Conservation (phyloP, 352 stramenopile genomes). For the Phytophthora sojae region DNA sequence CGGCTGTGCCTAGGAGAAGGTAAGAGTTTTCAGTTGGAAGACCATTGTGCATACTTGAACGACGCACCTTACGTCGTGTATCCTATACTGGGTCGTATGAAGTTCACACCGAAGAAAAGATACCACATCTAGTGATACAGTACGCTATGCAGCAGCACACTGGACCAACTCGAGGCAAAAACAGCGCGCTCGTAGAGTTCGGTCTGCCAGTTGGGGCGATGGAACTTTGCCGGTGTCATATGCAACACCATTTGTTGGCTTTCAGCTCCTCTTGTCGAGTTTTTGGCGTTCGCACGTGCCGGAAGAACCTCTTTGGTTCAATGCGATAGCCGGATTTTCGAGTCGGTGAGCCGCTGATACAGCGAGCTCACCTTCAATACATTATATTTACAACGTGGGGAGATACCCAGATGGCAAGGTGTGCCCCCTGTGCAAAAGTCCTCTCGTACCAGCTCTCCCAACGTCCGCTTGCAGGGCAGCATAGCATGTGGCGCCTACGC, state of each 20-base stretch:
- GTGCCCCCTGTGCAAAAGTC: background rate
- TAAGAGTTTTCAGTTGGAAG: too few species aligned
- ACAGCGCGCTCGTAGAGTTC: conserved; percentile 4
- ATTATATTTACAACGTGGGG: conserved; percentile 11
- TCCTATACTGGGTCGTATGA: too few species aligned
- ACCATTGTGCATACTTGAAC: too few species aligned
- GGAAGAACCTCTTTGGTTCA: conserved; percentile 11
- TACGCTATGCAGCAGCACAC: too few species aligned
- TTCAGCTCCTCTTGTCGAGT: conserved; percentile 5
- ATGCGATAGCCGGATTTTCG: conserved; percentile 12
- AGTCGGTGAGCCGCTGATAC: background rate
- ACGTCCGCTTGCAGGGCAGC: background rate
- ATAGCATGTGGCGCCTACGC: background rate
- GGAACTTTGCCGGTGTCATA: conserved; percentile 26
- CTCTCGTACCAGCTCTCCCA: conserved; percentile 10
- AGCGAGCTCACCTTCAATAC: conserved; percentile 2
- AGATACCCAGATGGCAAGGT: conserved; percentile 1
- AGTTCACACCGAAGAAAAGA: too few species aligned
- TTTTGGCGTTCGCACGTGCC: conserved; percentile 7
- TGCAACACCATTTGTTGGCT: conserved; percentile 24
- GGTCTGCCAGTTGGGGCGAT: conserved; percentile 11
- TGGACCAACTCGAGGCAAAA: too few species aligned
- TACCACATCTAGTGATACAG: too few species aligned
- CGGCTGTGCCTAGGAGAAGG: too few species aligned
- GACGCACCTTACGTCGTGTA: too few species aligned